Evolutionary conservation across 345 rosid genomes (phyloP).

Genomic region (Eucalyptus brandiana): DNA sequence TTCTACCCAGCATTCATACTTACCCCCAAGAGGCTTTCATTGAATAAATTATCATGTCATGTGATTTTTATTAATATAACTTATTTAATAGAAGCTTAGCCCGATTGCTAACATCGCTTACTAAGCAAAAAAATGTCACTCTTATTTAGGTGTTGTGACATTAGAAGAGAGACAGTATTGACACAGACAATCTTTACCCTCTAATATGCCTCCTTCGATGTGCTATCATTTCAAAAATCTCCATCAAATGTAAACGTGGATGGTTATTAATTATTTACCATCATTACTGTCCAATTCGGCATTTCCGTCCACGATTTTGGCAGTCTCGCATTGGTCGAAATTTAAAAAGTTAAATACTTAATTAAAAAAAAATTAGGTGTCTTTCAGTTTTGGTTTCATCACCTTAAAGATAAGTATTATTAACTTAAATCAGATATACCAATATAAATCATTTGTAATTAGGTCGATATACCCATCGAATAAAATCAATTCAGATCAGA

Average conservation of each 20-base stretch:
- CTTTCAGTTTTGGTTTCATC: fast-evolving
- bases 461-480: background rate
- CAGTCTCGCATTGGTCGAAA: fast-evolving
- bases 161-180: background rate
- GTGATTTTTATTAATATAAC: too few relatives aligned
- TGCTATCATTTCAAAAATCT: background rate
- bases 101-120: fast-evolving
- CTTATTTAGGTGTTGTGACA: background rate
- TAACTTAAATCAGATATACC: background rate
- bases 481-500: background rate
- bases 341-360: background rate
- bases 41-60: background rate
- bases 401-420: background rate
- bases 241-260: background rate
- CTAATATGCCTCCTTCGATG: background rate
- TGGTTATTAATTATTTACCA: too few relatives aligned
- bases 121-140: background rate
- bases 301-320: background rate
- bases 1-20: too few relatives aligned
- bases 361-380: background rate
- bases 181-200: too few relatives aligned
- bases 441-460: background rate
- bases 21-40: too few relatives aligned
- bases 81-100: too few relatives aligned
- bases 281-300: background rate